Evolutionary conservation across 2,329 filamentous ascomycete species (phyloP).

Genomic region (Fusarium irregulare): DNA sequence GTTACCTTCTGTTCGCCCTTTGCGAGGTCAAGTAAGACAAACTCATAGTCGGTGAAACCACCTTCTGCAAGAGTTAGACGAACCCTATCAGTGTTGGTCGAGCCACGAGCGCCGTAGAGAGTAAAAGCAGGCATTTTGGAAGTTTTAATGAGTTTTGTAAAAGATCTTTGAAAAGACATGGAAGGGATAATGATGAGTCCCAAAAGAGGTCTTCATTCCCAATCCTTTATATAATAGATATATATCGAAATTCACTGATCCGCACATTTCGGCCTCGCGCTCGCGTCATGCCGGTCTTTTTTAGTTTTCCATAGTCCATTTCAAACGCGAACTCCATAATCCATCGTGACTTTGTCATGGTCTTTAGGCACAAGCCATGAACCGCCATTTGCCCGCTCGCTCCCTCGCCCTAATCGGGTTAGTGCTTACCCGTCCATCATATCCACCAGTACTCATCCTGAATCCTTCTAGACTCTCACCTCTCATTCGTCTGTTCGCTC

Average conservation of each 20-base stretch:
- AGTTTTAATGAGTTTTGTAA: not conserved
- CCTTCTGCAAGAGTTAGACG: not conserved
- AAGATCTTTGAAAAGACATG: not conserved
- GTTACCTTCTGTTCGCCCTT: conserved; percentile 4
- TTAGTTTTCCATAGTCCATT: not conserved
- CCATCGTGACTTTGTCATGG: not conserved
- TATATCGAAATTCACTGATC: not conserved
- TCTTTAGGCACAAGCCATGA: fast-evolving
- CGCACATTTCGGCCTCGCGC: not conserved
- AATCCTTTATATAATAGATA: not conserved
- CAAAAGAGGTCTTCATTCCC: no score
- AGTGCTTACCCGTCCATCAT: not conserved
- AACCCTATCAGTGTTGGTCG: not conserved
- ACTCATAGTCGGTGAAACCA: not conserved
- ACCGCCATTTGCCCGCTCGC: conserved; percentile 9
- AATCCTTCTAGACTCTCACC: not conserved
- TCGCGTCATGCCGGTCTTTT: not conserved
- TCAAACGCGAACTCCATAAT: not conserved
- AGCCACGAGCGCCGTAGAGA: not conserved
- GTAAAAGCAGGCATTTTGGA: not conserved
- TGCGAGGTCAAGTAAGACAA: not conserved
- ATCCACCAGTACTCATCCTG: not conserved
- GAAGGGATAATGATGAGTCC: not conserved
- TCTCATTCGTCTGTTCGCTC: conserved; percentile 28
- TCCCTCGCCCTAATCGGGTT: not conserved